Base-by-base conservation (phyloP, 73 alveolate species). In the Blepharisma japonicum region DNA sequence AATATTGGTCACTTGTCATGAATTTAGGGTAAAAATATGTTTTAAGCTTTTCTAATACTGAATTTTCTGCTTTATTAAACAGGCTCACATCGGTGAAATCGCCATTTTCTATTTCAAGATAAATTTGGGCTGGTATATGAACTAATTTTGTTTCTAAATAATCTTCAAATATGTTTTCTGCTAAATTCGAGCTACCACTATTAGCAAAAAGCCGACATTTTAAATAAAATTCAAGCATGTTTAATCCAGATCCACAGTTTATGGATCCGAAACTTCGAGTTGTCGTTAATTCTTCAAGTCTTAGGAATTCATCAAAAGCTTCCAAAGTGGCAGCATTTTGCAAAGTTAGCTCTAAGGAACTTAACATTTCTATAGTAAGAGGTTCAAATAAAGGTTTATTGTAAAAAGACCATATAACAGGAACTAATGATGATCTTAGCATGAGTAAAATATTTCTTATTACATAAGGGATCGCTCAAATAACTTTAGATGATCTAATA, bases 291-390 rank as follows among this genome's bases (percentile, higher is more conserved):
- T 32, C 42, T 32, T 32, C 42, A 32, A 39, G 18, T 18, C 46
- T 61, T 25, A 61, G 46, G 74, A 61, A 61, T 5, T 61, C 23
- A 2, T 61, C 74, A 25, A 61, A 61, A 39, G 14, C 14, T 25
- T 25, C 18, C 39, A 61, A 20, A 25, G 49, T 18, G 18, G 14
- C 23, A 0, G 74, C 14, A 39, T 61, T 61, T 61, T 61, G 47
- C 47, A 61, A 25, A 1, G 23, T 61, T 2, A 61, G 14, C 23
- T 61, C 49, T 25, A 61, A 61, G 5, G 74, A 61, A 4, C 46
- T 25, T 9, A 61, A 4, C 74, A 61, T 61, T n/a, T 61, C 74
- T 8, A 61, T 61, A 0, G 74, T 61, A 2, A 61, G 74, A 61
- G 74, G 74, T 5, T 61, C 74, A 14, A 14, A n/a, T 14, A 61